phyloP scores from a whole-genome alignment of 352 stramenopile genomes.

The Peronospora belbahrii region DNA sequence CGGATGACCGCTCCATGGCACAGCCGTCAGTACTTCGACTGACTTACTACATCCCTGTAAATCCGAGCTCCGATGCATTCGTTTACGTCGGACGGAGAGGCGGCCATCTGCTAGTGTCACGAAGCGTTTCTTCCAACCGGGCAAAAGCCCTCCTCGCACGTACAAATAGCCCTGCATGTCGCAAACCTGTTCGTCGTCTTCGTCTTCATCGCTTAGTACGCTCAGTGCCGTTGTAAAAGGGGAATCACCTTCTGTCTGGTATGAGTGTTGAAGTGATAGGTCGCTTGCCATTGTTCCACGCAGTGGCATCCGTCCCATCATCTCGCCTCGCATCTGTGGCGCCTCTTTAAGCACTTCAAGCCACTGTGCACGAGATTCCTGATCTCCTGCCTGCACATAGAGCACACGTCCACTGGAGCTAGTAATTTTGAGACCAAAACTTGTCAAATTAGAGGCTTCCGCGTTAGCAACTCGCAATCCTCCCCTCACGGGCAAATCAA shows the following conservation, averaged over 20 bases:
- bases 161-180: conserved; percentile 41
- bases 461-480: conserved; percentile 43
- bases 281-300: conserved; percentile 42
- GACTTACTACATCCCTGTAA: conserved; percentile 27
- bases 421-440: conserved; percentile 49
- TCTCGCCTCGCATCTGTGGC: conserved; percentile 20
- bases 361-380: conserved; percentile 39
- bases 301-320: conserved; percentile 21
- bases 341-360: conserved; percentile 47
- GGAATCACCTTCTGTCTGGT: conserved; percentile 7
- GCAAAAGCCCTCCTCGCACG: conserved; percentile 32
- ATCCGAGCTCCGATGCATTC: conserved; percentile 18
- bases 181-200: conserved; percentile 24
- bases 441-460: conserved; percentile 37
- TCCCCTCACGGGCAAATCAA: conserved; percentile 49
- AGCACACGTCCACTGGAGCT: conserved; percentile 56
- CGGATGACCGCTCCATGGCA: conserved; percentile 29
- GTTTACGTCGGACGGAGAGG: conserved; percentile 29
- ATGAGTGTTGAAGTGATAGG: conserved; percentile 24
- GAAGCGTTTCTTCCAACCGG: conserved; percentile 50
- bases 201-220: conserved; percentile 40
- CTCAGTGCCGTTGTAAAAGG: conserved; percentile 32
- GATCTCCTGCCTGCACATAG: conserved; percentile 50
- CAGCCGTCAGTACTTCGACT: conserved; percentile 42
- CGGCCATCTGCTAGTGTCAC: conserved; percentile 40